Percentiles rank a stretch among this genome's conserved stretches.
These are phyloP conservation scores for Fusarium longipes DNA, from an alignment of 2,329 filamentous ascomycete species.

Conservation along the genomic window DNA sequence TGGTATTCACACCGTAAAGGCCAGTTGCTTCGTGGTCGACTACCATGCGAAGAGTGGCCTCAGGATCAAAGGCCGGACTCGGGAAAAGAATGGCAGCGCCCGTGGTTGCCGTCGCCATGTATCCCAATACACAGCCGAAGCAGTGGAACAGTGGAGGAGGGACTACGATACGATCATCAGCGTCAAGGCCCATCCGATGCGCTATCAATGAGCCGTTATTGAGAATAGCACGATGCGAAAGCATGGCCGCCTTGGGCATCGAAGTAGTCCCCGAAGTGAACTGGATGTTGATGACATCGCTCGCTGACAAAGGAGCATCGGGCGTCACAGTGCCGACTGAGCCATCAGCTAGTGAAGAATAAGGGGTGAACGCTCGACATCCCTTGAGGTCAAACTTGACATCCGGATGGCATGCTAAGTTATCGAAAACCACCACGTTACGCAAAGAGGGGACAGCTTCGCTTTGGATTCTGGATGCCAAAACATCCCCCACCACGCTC, in stretches of 20 bases:
- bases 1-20: constrained; percentile 91
- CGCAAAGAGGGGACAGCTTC: constrained; percentile 74
- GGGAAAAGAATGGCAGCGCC: constrained; percentile 87
- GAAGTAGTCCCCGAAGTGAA: constrained; percentile 98
- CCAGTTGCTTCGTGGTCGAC: constrained; percentile 67
- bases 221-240: constrained; percentile 85
- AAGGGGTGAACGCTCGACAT: constrained; percentile 59
- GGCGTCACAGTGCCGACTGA: constrained; percentile 54
- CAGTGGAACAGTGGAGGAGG: constrained; percentile 90
- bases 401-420: constrained; percentile 65
- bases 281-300: constrained; percentile 92
- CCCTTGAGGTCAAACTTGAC: constrained; percentile 58
- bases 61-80: constrained; percentile 85
- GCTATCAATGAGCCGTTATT: constrained; percentile 93
- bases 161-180: constrained; percentile 81
- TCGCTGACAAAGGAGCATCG: constrained; percentile 60
- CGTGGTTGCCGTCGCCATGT: constrained; percentile 89
- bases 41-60: constrained; percentile 71
- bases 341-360: constrained; percentile 54
- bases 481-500: constrained; percentile 58
- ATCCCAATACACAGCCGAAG: constrained; percentile 92
- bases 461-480: constrained; percentile 49
- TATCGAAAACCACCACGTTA: constrained; percentile 82
- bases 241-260: constrained; percentile 88
- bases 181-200: constrained; percentile 81